These are phyloP conservation scores for Taphrina wiesneri DNA, from an alignment of 1,139 yeast species.

Conservation along the genomic window DNA sequence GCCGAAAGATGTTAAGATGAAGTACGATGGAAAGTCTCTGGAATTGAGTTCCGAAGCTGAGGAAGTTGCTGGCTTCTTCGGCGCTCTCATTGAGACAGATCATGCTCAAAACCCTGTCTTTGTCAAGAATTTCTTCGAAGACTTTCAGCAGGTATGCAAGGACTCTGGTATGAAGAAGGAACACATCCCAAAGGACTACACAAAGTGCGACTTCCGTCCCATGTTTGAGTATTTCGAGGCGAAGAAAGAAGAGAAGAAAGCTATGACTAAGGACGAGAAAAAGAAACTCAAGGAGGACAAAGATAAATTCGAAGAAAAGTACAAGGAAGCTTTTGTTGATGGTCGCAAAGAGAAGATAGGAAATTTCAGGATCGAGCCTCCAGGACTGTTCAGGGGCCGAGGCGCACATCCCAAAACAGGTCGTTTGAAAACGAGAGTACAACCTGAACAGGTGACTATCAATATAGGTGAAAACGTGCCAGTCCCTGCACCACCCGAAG, in stretches of 20 bases:
- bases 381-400: conserved; percentile 92
- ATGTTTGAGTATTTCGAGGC: conserved; percentile 73
- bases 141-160: conserved; percentile 66
- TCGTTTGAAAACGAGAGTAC: conserved; percentile 64
- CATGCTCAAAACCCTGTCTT: conserved; percentile 86
- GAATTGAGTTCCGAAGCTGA: conserved; percentile 77
- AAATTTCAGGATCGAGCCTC: conserved; percentile 92
- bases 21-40: conserved; percentile 75
- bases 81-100: conserved; percentile 82
- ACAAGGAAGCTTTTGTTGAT: conserved; percentile 73
- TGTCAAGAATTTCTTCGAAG: conserved; percentile 81
- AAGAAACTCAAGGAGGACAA: conserved; percentile 68
- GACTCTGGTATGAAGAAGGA: conserved; percentile 56
- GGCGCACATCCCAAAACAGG: conserved; percentile 98
- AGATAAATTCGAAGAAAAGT: conserved; percentile 77
- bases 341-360: conserved; percentile 93
- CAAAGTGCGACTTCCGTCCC: conserved; percentile 72
- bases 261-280: conserved; percentile 68
- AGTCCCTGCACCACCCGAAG: conserved; percentile 80
- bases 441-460: conserved; percentile 84
- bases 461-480: conserved; percentile 73
- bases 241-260: conserved; percentile 70
- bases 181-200: conserved; percentile 54
- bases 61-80: conserved; percentile 94
- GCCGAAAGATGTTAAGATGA: conserved; percentile 74